Base-by-base conservation (phyloP, 257 asterid species). In the Fraxinus pennsylvanica region DNA sequence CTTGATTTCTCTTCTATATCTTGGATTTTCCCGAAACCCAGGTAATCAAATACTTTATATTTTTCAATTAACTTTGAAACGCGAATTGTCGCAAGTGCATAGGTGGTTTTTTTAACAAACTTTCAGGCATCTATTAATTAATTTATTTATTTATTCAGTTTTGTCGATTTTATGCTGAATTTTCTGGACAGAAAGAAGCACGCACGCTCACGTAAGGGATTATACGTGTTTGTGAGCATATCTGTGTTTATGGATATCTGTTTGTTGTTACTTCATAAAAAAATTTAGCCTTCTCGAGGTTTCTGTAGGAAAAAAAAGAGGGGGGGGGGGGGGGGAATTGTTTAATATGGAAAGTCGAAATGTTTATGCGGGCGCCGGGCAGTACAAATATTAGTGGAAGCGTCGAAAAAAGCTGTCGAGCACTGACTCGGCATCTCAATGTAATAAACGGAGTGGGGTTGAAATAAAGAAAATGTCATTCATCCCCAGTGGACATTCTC, bases 351-450 rank as follows among this genome's bases (percentile, higher is more conserved):
- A 39, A 63, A 63, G 71, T 38, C 8, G 81, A 72, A 61, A 21
- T 22, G 41, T 71, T 8, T 71, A 9, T 67, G 70, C 15, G 33
- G 32, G n/a, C n/a, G n/a, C n/a, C n/a, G n/a, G n/a, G 12, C 61
- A 27, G 61, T 22, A 36, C 35, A 59, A 47, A 61, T 76, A 74
- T 68, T 68, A 78, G 84, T 71, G 84, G 68, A 79, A 78, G 70
- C 76, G 77, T 85, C 84, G 85, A 43, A 79, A 84, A 86, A 89
- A 81, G 93, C 91, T 82, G 93, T 70, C 79, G n/a, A 75, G 85
- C 89, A 85, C 89, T 86, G 92, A 83, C 84, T 83, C 52, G 84
- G 82, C 84, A 78, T 78, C 87, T 54, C 81, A 68, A 82, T 59
- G 76, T 81, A 72, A 84, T 83, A 72, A 75, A 73, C 77, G 75